Percentiles rank a stretch among this genome's conserved stretches.
Conservation (phyloP, 169 alveolate species). For the Neospora caninum region DNA sequence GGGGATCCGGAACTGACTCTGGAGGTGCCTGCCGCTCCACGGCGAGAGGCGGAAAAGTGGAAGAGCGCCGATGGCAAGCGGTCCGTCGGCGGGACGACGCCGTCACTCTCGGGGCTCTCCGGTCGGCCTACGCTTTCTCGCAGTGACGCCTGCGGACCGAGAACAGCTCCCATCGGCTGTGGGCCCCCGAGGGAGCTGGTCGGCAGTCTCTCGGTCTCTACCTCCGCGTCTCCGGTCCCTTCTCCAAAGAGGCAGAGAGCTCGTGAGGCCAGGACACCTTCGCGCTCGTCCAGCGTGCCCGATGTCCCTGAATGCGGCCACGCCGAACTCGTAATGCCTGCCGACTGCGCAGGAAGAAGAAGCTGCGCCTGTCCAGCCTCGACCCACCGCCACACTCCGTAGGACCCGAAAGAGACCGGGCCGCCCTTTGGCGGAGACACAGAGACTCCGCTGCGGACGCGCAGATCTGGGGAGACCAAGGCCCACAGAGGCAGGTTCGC, state of each 20-base stretch:
- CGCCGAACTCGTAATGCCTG: background rate
- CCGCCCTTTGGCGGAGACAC: background rate
- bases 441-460: slow-evolving; percentile 27
- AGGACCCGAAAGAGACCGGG: background rate
- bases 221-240: background rate
- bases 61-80: background rate
- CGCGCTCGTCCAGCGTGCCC: background rate
- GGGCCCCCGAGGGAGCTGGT: background rate
- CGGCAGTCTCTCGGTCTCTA: background rate
- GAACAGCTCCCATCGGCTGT: background rate
- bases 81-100: background rate
- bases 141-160: background rate
- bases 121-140: background rate
- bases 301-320: background rate
- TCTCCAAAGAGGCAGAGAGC: background rate
- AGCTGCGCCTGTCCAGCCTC: background rate
- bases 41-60: background rate
- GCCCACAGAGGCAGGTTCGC: background rate
- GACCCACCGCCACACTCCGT: background rate
- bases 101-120: background rate
- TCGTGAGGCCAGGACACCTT: background rate
- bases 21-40: background rate
- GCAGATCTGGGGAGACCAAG: background rate
- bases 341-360: background rate
- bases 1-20: too few species aligned